Percentiles rank a stretch among this genome's conserved stretches.
phyloP scores from a whole-genome alignment of 176 grass and related monocot species.

The Eleusine indica region DNA sequence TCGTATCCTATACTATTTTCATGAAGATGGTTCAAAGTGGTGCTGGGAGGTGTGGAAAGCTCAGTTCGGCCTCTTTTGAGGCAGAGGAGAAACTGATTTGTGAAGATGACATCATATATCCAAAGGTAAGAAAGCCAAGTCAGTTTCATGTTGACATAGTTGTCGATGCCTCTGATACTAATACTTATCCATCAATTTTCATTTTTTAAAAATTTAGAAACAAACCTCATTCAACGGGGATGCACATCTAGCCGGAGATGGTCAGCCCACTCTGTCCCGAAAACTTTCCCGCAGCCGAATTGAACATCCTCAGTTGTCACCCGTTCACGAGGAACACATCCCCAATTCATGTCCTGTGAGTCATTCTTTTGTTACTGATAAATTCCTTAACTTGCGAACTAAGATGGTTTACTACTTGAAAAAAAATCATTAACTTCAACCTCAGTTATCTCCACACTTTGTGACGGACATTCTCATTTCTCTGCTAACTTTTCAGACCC shows the following conservation, averaged over 20 bases:
- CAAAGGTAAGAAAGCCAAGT: constrained; percentile 44
- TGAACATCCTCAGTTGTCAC: constrained; percentile 72
- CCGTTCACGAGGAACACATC: constrained; percentile 58
- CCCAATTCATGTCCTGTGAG: constrained; percentile 51
- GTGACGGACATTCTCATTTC: not conserved
- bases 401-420: not conserved
- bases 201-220: constrained; percentile 59
- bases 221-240: constrained; percentile 50
- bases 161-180: not conserved
- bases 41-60: constrained; percentile 62
- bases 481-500: constrained; percentile 9
- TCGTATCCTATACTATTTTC: constrained; percentile 13
- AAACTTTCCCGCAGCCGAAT: constrained; percentile 58
- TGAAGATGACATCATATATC: constrained; percentile 64
- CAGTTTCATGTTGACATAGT: constrained; percentile 21
- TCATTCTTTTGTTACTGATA: constrained; percentile 1
- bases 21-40: constrained; percentile 87
- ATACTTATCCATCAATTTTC: constrained; percentile 23
- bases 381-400: not conserved
- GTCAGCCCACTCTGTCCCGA: constrained; percentile 26
- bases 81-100: constrained; percentile 80
- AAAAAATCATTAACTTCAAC: not conserved
- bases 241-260: constrained; percentile 41
- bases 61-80: constrained; percentile 36
- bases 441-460: not conserved